phyloP scores from a whole-genome alignment of 83 land plant species.

The Picea mariana region DNA sequence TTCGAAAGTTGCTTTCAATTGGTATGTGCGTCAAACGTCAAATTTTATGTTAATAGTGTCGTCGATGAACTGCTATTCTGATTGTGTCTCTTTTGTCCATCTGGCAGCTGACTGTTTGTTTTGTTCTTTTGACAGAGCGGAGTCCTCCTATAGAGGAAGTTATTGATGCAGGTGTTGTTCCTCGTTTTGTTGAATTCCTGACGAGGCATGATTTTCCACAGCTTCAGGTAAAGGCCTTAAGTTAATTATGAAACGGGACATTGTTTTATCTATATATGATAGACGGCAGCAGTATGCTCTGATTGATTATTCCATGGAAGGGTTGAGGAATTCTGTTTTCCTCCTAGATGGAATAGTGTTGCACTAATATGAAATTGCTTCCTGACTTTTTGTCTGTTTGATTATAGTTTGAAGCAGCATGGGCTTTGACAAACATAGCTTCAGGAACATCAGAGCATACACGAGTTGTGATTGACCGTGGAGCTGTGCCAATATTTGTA shows the following conservation, averaged over 20 bases:
- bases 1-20: conserved; percentile 71
- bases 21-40: conserved; percentile 43
- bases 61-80: too few species aligned
- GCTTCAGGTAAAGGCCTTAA: conserved; percentile 50
- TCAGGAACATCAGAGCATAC: conserved; percentile 84
- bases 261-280: neutral
- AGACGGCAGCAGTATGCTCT: too few species aligned
- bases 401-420: conserved; percentile 74
- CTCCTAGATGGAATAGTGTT: too few species aligned
- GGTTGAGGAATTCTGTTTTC: too few species aligned
- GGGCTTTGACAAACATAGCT: conserved; percentile 87
- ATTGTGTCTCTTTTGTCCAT: neutral
- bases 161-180: conserved; percentile 74
- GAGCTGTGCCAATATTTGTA: conserved; percentile 74
- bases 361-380: too few species aligned
- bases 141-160: conserved; percentile 84
- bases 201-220: conserved; percentile 61
- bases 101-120: neutral
- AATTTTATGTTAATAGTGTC: neutral
- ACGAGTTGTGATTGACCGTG: conserved; percentile 71
- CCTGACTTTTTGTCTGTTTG: neutral
- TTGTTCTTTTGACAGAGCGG: conserved; percentile 37
- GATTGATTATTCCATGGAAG: too few species aligned
- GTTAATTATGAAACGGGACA: neutral
- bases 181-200: conserved; percentile 80